Evolutionary conservation across 371 early-diverging fungal species (phyloP).

Genomic region (Apophysomyces ossiformis): DNA sequence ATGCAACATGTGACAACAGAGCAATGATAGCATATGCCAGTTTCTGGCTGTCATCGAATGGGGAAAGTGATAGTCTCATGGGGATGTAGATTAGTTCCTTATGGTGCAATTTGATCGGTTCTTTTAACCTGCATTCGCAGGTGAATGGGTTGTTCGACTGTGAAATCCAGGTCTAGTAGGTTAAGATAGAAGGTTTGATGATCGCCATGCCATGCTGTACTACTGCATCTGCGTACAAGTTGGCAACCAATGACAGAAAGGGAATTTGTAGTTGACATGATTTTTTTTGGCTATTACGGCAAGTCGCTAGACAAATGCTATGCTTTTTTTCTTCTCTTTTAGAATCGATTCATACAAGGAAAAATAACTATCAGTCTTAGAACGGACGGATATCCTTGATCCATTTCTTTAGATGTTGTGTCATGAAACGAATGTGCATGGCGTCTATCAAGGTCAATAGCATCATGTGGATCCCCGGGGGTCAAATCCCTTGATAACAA

Average conservation of each 20-base stretch:
- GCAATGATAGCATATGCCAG: not conserved
- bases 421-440: conserved; percentile 4
- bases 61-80: not conserved
- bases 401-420: conserved; percentile 8
- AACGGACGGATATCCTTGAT: not conserved
- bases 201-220: conserved; percentile 7
- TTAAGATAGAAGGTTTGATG: not conserved
- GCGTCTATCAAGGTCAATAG: no score
- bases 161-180: not conserved
- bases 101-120: not conserved
- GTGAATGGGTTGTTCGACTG: not conserved
- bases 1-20: conserved; percentile 4
- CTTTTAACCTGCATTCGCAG: no score
- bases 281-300: not conserved
- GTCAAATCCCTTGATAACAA: no score
- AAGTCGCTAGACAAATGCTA: not conserved
- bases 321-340: not conserved
- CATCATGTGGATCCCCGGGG: no score
- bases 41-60: not conserved
- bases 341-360: no score
- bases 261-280: not conserved
- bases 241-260: conserved; percentile 1
- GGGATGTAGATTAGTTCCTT: not conserved
- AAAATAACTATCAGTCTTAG: no score
- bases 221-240: conserved; percentile 10